These are phyloP conservation scores for Aspergillus sp. DNA, from an alignment of 2,329 filamentous ascomycete genomes.

Conservation along the genomic window DNA sequence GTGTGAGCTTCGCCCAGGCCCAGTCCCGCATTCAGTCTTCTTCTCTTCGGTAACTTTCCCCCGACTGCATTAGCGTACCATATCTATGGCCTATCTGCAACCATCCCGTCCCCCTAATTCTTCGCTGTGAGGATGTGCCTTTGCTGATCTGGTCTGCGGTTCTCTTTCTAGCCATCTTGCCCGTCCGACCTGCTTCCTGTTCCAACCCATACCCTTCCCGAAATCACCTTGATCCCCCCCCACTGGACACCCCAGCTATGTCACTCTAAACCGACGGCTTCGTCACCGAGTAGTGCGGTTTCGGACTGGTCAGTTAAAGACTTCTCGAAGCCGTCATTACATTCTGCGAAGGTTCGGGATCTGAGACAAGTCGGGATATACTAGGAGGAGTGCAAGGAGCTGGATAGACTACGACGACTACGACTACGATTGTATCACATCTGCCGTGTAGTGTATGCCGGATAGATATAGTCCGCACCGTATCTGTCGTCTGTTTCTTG, in stretches of 20 bases:
- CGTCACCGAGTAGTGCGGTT: conserved; percentile 21
- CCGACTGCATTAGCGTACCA: conserved; percentile 25
- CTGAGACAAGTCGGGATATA: conserved; percentile 15
- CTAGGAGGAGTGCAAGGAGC: conserved; percentile 6
- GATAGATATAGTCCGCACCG: conserved; percentile 21
- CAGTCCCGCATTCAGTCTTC: conserved; percentile 15
- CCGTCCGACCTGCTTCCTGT: conserved; percentile 13
- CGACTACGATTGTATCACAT: conserved; percentile 11
- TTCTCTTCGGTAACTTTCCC: conserved; percentile 25
- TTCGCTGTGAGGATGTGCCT: conserved; percentile 4
- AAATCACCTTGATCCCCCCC: conserved; percentile 8
- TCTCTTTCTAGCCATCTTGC: conserved; percentile 16
- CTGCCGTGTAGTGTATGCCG: conserved; percentile 25
- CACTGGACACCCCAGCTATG: conserved; percentile 27
- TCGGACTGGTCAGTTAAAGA: conserved; percentile 28
- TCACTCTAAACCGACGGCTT: conserved; percentile 28
- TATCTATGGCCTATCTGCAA: conserved; percentile 6
- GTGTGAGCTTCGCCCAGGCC: conserved; percentile 12
- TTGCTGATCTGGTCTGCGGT: conserved; percentile 16
- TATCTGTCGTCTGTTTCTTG: conserved; percentile 11
- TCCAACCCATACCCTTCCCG: conserved; percentile 13
- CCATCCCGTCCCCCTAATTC: conserved; percentile 10
- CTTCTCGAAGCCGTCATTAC: conserved; percentile 17
- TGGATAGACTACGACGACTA: conserved; percentile 14
- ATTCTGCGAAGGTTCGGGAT: conserved; percentile 14